Base-by-base conservation (phyloP, 805 yeast species). In the Candida ovalis region DNA sequence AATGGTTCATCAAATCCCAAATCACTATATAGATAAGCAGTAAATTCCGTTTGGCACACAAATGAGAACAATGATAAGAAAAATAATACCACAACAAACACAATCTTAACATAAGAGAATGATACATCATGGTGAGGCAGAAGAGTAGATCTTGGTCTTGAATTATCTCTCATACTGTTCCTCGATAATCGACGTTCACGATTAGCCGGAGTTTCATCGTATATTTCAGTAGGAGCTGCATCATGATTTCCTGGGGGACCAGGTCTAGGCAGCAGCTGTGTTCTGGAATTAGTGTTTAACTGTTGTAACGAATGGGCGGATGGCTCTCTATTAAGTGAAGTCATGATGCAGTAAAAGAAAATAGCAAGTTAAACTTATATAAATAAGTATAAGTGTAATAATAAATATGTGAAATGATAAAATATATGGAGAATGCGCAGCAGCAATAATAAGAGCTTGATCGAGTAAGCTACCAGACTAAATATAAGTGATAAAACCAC, bases 1-100 rank as follows among this genome's bases (percentile, higher is more conserved):
- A 87, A 71, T 0, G 96, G 96, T 59, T 88, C 90, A 44, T 76
- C 62, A 63, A 80, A 88, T 3, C 74, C 76, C 23, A 74, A 62
- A 7, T 70, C 61, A 27, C 73, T 69, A 60, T 87, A 84, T 5
- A 88, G 74, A 47, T 82, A 82, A 6, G 88, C 76, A 1, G 95
- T 87, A 50, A 83, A 71, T 62, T 88, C 96, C 0, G 96, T 88
- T 61, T 88, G 96, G 15, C 75, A 59, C 4, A 89, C 90, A 66
- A 89, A 89, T 3, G 90, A 59, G 7, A 78, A 58, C 49, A 82
- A 54, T 0, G 85, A 77, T 1, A 78, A 49, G 1, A 72, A 13
- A 38, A 82, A 74, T 1, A 85, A 71, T 1, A 67, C 53, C 3
- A 69, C 66, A 4, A 82, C 80, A 53, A 76, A 72, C 4, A 69